Base-by-base conservation (phyloP, 164 flowering plant species). In the Vitis vinifera region DNA sequence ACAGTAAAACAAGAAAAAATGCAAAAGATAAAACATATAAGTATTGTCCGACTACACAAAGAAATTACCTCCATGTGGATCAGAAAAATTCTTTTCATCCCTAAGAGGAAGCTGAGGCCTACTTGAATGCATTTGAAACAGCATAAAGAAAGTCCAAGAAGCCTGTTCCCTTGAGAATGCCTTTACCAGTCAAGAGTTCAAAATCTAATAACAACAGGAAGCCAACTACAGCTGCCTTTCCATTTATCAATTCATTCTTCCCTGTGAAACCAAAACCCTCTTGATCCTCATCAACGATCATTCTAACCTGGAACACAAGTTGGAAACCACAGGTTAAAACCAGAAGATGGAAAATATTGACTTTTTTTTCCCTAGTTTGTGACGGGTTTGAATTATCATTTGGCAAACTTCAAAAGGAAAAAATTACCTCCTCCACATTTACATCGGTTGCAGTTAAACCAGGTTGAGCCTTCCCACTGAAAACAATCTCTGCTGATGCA, bases 101-200 rank as follows among this genome's bases (percentile, higher is more conserved):
- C 10, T 2, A 13, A 14, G 1, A 29, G 57, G 44, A 57, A 0
- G 14, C 30, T 10, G 16, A 51, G 29, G 9, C 70, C 75, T 83
- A 91, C 11, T 82, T 81, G 73, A 90, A 80, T 71, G 84, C 89
- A 65, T 81, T 76, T 48, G 92, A 68, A 64, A 71, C 80, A 53
- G 88, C 65, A 62, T 94, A 94, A 58, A 92, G 71, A 68, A 94
- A 94, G 81, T 92, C 97, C 86, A 94, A 83, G 89, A 94, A 92
- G 15, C 98, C 98, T 0, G 92, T 94, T 78, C 97, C 98, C 77
- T 86, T 89, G 29, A 92, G 90, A 65, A 94, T 87, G 53, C 98
- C 98, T 81, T 89, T 87, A 55, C 98, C 97, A 53, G 98, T 94
- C 77, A 94, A 77, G 67, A 94, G 97, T 73, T 94, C 98, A 78